Evolutionary conservation across 352 stramenopile species (phyloP).

Genomic region (Peronospora belbahrii): DNA sequence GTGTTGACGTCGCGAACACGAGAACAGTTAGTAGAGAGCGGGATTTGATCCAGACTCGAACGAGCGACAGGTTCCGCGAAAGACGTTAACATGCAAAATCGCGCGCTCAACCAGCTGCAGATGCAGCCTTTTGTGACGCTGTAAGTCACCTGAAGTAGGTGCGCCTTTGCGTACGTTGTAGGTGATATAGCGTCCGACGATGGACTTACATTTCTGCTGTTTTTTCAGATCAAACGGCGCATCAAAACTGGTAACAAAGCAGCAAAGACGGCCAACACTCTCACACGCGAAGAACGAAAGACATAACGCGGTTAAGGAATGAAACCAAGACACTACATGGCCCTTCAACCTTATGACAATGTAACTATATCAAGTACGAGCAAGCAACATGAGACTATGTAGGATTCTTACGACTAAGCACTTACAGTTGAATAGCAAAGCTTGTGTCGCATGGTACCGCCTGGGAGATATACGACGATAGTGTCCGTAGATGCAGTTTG

Average conservation of each 20-base stretch:
- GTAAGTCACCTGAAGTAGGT: constrained; percentile 53
- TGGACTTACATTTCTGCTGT: constrained; percentile 15
- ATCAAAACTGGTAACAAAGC: constrained; percentile 48
- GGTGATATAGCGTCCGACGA: not conserved
- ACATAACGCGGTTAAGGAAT: constrained; percentile 8
- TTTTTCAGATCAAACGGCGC: constrained; percentile 41
- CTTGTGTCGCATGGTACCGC: constrained; percentile 43
- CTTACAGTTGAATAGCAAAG: constrained; percentile 47
- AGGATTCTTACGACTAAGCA: not conserved
- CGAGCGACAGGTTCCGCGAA: constrained; percentile 17
- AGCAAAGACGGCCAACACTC: constrained; percentile 29
- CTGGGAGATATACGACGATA: constrained; percentile 48
- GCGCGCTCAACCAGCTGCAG: constrained; percentile 28
- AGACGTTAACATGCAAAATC: constrained; percentile 19
- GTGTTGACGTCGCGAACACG: constrained; percentile 37
- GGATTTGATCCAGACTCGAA: constrained; percentile 9
- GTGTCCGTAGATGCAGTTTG: constrained; percentile 38
- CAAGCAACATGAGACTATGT: not conserved
- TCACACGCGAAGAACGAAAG: constrained; percentile 20
- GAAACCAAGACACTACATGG: constrained; percentile 10
- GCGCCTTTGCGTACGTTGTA: constrained; percentile 1
- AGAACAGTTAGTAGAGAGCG: constrained; percentile 26
- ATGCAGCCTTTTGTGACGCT: constrained; percentile 40
- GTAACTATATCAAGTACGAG: not conserved
- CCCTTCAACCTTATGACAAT: not conserved